Evolutionary conservation across 1,284 basidiomycete species (phyloP).

Genomic region (Mycosarcoma maydis): DNA sequence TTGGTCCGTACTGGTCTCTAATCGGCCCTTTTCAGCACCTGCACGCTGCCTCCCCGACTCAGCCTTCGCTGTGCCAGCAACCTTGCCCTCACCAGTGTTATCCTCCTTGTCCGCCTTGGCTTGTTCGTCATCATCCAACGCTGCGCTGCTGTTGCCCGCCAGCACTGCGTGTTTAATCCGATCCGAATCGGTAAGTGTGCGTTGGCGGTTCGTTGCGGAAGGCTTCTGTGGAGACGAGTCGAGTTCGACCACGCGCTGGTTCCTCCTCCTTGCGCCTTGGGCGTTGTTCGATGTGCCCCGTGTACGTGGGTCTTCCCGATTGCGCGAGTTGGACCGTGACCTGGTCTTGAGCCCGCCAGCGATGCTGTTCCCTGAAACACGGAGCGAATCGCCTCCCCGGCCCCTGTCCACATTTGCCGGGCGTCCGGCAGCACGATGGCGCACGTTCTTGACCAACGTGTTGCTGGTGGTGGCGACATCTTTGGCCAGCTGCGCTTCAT

Average conservation of each 20-base stretch:
- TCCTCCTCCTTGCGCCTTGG: conserved; percentile 9
- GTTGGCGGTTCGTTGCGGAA: conserved; percentile 1
- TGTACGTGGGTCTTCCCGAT: no score
- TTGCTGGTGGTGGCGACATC: conserved; percentile 27
- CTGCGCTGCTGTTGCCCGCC: conserved; percentile 13
- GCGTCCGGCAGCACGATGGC: conserved; percentile 12
- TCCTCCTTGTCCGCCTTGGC: background rate
- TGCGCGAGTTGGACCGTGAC: conserved; percentile 13
- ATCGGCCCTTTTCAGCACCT: conserved; percentile 4
- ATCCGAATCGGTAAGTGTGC: conserved; percentile 40
- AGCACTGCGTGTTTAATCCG: conserved; percentile 45
- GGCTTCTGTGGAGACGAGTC: conserved; percentile 30
- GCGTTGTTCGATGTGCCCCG: background rate
- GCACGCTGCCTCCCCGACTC: background rate
- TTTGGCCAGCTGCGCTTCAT: conserved; percentile 28
- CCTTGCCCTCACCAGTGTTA: background rate
- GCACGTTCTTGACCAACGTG: conserved; percentile 27
- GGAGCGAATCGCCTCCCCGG: conserved; percentile 4
- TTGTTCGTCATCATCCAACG: conserved; percentile 8
- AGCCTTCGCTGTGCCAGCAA: no score
- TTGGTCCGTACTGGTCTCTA: background rate
- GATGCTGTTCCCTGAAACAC: background rate
- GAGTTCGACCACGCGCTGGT: conserved; percentile 43
- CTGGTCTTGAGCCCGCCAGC: background rate
- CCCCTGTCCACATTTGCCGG: background rate